Evolutionary conservation across 2,329 filamentous ascomycete species (phyloP), one percentile per base, ranked within the genome.

Genomic region (Huntiella moniliformis): DNA sequence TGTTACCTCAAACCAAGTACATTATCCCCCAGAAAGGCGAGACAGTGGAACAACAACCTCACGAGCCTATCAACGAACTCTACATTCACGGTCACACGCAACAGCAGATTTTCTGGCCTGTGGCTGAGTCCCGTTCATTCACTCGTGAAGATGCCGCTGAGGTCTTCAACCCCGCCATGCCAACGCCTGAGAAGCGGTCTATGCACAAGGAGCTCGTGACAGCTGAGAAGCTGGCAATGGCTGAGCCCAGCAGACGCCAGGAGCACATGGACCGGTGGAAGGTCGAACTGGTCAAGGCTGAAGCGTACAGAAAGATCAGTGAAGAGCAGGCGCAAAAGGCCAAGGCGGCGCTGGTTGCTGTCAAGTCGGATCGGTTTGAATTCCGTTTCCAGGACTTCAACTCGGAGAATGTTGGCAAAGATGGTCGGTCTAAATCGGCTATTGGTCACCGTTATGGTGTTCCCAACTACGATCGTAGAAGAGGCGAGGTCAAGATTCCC

Each of bases 1-100:
- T 95, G 86, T 66, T 96, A 4, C 86, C 85, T 2, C 70, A 70
- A 46, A 82, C 75, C n/a, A 63, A 64, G 58, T 77, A 56, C 61
- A 28, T 33, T 17, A 49, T 46, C 38, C 43, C 47, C n/a, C 13
- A 6, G 5, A 11, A 11, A 2, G 41, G n/a, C 6, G 8, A 39
- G 10, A 17, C 43, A 12, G n/a, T 15, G 42, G 41, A 38, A 6
- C 46, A 48, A 17, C 31, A 44, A 13, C 61, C 65, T 0, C 71
- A 74, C 54, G 73, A 80, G 60, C 65, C 71, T 16, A 72, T 79
- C 59, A 79, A 78, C 57, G 75, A 79, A 57, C 62, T 79, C 15
- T 68, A 74, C 53, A 67, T 75, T n/a, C 75, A 79, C 59, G 65
- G 66, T 42, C 62, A 67, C 54, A 77, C 75, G 5, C 67, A 68